Base-by-base conservation (phyloP, 306 rosid species). In the Acmispon strigosus region DNA sequence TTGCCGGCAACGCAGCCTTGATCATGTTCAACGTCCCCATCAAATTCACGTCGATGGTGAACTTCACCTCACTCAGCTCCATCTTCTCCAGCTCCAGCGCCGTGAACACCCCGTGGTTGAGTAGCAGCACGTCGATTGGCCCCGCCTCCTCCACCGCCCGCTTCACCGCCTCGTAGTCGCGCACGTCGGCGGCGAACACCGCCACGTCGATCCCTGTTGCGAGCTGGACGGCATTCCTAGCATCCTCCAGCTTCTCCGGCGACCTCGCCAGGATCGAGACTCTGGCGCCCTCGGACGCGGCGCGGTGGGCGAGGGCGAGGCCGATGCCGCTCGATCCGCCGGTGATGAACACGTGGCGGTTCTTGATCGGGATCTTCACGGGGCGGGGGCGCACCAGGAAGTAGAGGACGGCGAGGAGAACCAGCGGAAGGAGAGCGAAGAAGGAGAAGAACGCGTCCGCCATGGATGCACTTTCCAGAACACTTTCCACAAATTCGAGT, bases 271-370 rank as follows among this genome's bases (percentile, higher is more conserved):
- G 87, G 81, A 90, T 88, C 45, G 97, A 90, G 70, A 93, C 97
- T 4, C 87, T 86, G 4, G 97, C 96, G 9, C 97, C 98, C 70
- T 86, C 92, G 5, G 78, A 20, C 1, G 96, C 94, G 12, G 98
- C 98, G 11, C 52, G 92, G 76, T 83, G 94, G 1, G 98, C 97
- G 43, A 93, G 83, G 34, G 97, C 96, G 4, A 94, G 96, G 0
- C 98, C 98, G 70, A 94, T 94, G 45, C 98, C 98, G 56, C 97
- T 94, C 7, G 98, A 94, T 72, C 97, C 97, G 1, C 98, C 95
- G 6, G 98, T 90, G 81, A 94, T 89, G 86, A 94, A 94, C 3
- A 94, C 94, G 47, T 94, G 98, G 44, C 98, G 98, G 59, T 86
- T 89, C 71, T 84, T 86, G 75, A 94, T 77, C 0, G 90, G 92